A percentile compares a stretch with the other conserved stretches of the same genome.
phyloP scores from a whole-genome alignment of 306 rosid species.

The Urtica urens region DNA sequence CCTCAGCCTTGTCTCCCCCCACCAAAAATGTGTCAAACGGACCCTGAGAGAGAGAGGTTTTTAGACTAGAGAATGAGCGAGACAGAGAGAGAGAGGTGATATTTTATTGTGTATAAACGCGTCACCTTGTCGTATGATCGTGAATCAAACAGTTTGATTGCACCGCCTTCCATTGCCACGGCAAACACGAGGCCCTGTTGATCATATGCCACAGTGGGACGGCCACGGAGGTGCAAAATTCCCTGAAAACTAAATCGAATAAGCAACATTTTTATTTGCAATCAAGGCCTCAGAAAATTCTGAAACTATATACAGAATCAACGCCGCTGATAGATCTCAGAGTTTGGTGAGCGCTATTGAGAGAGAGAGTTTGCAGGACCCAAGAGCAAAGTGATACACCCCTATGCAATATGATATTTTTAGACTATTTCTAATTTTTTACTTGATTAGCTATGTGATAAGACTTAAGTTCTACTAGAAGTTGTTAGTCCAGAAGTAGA shows the following conservation, averaged over 20 bases:
- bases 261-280: constrained; percentile 45
- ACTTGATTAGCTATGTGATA: too few species aligned
- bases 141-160: constrained; percentile 88
- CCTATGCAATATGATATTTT: too few species aligned
- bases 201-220: constrained; percentile 95
- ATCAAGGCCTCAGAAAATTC: constrained; percentile 3
- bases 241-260: constrained; percentile 60
- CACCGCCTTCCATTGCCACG: constrained; percentile 99
- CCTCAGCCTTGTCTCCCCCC: constrained; percentile 96
- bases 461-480: too few species aligned
- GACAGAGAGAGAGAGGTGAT: constrained; percentile 10
- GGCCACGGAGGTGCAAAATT: constrained; percentile 77
- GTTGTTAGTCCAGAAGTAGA: too few species aligned
- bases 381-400: too few species aligned
- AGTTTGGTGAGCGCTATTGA: too few species aligned
- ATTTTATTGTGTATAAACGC: constrained; percentile 15
- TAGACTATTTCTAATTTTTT: too few species aligned
- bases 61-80: not conserved
- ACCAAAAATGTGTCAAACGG: constrained; percentile 96
- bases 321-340: too few species aligned
- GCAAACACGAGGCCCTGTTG: constrained; percentile 98
- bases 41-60: constrained; percentile 38
- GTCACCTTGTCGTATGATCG: constrained; percentile 93
- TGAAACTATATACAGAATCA: too few species aligned
- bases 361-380: too few species aligned